phyloP scores from a whole-genome alignment of 31 red algal species.

The Porphyra umbilicalis region DNA sequence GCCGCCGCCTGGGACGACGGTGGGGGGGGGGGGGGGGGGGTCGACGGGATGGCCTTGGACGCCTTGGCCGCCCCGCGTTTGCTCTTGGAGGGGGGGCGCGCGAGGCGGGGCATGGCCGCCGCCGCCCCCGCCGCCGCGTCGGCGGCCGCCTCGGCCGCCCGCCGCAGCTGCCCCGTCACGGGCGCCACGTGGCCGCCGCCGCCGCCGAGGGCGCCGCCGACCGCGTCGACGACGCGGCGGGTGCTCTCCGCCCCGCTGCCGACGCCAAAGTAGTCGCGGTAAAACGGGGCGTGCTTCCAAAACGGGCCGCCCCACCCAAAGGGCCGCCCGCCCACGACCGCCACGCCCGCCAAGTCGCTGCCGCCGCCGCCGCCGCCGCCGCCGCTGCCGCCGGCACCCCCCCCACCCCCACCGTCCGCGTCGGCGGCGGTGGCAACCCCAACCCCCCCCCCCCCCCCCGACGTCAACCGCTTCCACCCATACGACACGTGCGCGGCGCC shows the following conservation, averaged over 20 bases:
- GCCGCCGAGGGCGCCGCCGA: constrained; percentile 4
- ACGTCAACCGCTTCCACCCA: constrained; percentile 6
- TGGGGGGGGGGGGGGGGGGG: not conserved
- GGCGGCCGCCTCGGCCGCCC: not conserved
- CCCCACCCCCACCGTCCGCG: constrained; percentile 10
- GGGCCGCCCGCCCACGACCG: constrained; percentile 62
- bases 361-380: constrained; percentile 11
- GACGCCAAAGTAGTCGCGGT: constrained; percentile 45
- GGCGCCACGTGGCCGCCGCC: not conserved
- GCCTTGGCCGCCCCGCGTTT: too few relatives aligned
- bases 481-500: constrained; percentile 37
- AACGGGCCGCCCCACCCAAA: constrained; percentile 64
- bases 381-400: constrained; percentile 10
- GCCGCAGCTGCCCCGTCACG: not conserved
- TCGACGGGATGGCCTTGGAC: not conserved
- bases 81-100: not conserved
- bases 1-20: too few relatives aligned
- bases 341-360: constrained; percentile 17
- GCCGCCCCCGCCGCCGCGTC: not conserved
- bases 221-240: constrained; percentile 29
- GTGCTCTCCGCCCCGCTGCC: constrained; percentile 24
- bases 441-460: not conserved
- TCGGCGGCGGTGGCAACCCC: constrained; percentile 16
- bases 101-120: not conserved
- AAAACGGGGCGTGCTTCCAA: constrained; percentile 63